Conservation (phyloP, 1,139 yeast genomes). For the Pichia sp. region DNA sequence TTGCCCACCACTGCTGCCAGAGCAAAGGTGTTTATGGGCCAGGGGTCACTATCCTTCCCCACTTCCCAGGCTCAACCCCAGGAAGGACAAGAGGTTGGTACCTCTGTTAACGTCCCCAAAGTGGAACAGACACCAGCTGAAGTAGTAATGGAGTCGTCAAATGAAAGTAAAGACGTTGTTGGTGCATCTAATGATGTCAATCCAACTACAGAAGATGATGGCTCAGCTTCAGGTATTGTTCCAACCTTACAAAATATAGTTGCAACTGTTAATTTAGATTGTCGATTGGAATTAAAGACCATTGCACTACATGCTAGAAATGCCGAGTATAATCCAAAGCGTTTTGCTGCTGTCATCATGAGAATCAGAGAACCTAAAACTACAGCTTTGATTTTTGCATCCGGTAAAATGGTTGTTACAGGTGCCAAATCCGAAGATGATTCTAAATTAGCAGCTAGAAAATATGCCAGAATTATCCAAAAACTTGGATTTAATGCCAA, state of each 20-base stretch:
- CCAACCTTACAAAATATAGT: conserved; percentile 96
- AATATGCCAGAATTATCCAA: conserved; percentile 95
- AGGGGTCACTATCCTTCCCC: conserved; percentile 59
- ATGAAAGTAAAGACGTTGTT: not conserved
- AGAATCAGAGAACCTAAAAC: conserved; percentile 98
- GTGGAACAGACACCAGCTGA: not conserved
- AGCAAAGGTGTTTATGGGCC: conserved; percentile 69
- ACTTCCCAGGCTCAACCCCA: conserved; percentile 19
- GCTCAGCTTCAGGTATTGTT: conserved; percentile 76
- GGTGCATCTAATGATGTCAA: not conserved
- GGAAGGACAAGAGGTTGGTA: conserved; percentile 1
- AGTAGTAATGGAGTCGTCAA: not conserved
- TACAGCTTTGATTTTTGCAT: conserved; percentile 94
- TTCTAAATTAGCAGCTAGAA: conserved; percentile 92
- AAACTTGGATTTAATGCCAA: conserved; percentile 95
- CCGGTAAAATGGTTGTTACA: conserved; percentile 99
- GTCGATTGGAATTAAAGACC: conserved; percentile 91
- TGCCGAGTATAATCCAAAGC: conserved; percentile 96
- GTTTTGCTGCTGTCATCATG: conserved; percentile 99
- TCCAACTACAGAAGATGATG: conserved; percentile 17
- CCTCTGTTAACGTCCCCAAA: not conserved
- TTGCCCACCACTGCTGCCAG: conserved; percentile 78
- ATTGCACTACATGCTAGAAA: conserved; percentile 98
- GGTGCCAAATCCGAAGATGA: conserved; percentile 99
- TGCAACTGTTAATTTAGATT: conserved; percentile 94